Evolutionary conservation across 2,329 filamentous ascomycete species (phyloP), one percentile per base, ranked within the genome.

Genomic region (Macroventuria anomochaeta): DNA sequence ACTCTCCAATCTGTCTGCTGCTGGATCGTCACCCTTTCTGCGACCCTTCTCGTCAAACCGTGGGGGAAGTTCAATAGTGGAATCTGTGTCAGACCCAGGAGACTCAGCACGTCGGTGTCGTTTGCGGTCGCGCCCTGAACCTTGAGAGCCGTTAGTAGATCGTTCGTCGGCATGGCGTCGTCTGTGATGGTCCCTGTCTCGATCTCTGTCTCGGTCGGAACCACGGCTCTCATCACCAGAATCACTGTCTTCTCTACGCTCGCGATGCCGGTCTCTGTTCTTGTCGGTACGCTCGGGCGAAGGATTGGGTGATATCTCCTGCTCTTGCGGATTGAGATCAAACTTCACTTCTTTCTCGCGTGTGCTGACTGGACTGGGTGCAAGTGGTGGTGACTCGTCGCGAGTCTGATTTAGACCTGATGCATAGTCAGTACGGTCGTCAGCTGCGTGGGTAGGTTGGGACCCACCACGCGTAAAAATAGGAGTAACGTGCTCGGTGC

Each of bases 281-380:
- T 44, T 40, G 32, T 53, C 25, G 17, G 33, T 25, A 31, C 50
- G 38, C 46, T 54, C 49, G 25, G 61, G 60, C 12, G 59, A 59
- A 40, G 51, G 36, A 28, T 64, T 56, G 3, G 57, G 57, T 17
- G 62, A 58, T 15, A 66, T 59, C 15, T 62, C 59, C 46, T 51
- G 42, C 41, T 70, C 70, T 31, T 68, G 63, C 23, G 69, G 67
- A 12, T 67, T 67, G 40, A 75, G 59, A 54, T 76, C 67, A 46
- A 77, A 77, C 42, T 76, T 66, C n/a, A 77, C 75, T n/a, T 61
- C 68, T 54, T 74, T 74, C 41, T 65, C 62, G 15, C 55, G 40
- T 17, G 49, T 44, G 29, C 55, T 42, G 34, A 62, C 26, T 21
- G 67, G 56, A 59, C 46, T 44, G 59, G 62, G 34, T 40, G 60